These are phyloP conservation scores for Rubia peregrina DNA, from an alignment of 305 asterid genomes.

Conservation along the genomic window DNA sequence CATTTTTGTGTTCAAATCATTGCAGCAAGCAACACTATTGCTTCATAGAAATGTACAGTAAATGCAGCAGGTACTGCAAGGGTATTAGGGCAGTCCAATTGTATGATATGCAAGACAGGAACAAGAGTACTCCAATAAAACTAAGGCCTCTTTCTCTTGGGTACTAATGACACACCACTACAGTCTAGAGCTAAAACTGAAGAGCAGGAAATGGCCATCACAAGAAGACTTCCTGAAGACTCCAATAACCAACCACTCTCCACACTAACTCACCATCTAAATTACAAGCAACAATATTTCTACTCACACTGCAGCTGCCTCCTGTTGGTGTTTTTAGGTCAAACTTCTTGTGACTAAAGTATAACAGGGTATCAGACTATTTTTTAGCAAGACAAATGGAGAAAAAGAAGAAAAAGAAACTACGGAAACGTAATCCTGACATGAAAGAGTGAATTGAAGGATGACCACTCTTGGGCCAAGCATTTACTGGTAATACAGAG, in stretches of 20 bases:
- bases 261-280: not conserved
- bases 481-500: constrained; percentile 14
- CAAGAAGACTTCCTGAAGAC: not conserved
- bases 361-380: not conserved
- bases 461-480: not conserved
- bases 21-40: not conserved
- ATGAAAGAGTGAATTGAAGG: not conserved
- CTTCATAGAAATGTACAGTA: not conserved
- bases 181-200: not conserved
- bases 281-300: not conserved
- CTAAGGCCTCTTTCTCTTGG: not conserved
- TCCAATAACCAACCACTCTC: not conserved
- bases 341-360: not conserved
- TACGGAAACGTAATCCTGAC: not conserved
- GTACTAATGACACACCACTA: not conserved
- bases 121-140: not conserved
- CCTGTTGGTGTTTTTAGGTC: not conserved
- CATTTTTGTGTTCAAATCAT: not conserved
- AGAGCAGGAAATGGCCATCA: not conserved
- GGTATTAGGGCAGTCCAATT: not conserved
- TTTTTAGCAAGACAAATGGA: no score
- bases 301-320: not conserved
- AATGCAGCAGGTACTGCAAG: not conserved
- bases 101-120: not conserved
- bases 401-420: not conserved